phyloP scores from a whole-genome alignment of 805 yeast genomes.

The Torulaspora maleeae region DNA sequence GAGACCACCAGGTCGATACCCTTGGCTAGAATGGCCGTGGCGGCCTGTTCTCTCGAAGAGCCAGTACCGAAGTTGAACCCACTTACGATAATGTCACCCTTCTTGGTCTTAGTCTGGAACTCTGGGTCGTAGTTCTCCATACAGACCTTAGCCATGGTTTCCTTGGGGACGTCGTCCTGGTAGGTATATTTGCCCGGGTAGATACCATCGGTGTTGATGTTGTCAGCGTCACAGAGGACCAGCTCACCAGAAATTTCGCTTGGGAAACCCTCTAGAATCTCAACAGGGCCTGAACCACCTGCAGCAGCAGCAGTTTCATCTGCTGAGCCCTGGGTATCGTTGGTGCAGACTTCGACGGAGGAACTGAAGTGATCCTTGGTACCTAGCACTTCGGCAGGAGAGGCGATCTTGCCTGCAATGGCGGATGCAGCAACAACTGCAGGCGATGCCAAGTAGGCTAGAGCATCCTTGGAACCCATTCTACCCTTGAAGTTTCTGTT shows the following conservation, averaged over 20 bases:
- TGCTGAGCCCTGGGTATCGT: constrained; percentile 31
- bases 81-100: constrained; percentile 85
- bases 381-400: constrained; percentile 82
- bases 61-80: constrained; percentile 99
- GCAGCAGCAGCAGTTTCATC: constrained; percentile 32
- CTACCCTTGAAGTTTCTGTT: constrained; percentile 98
- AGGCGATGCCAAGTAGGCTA: constrained; percentile 94
- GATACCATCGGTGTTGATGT: constrained; percentile 95
- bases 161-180: constrained; percentile 93
- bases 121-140: constrained; percentile 98
- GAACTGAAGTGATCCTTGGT: constrained; percentile 45
- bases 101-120: constrained; percentile 70
- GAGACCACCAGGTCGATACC: constrained; percentile 91
- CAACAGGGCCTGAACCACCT: constrained; percentile 47
- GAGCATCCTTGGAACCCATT: constrained; percentile 96
- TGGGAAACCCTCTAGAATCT: constrained; percentile 88
- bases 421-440: constrained; percentile 99
- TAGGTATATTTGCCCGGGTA: constrained; percentile 99
- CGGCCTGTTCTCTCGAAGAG: constrained; percentile 98
- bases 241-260: constrained; percentile 83
- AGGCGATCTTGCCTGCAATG: constrained; percentile 86
- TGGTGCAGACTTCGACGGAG: constrained; percentile 40
- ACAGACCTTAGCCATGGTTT: constrained; percentile 97
- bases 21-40: constrained; percentile 93
- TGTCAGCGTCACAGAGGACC: constrained; percentile 93